Evolutionary conservation across 495 filamentous ascomycete genomes (phyloP), one percentile per base, ranked within the genome.

Genomic region (Daldinia vernicosa): DNA sequence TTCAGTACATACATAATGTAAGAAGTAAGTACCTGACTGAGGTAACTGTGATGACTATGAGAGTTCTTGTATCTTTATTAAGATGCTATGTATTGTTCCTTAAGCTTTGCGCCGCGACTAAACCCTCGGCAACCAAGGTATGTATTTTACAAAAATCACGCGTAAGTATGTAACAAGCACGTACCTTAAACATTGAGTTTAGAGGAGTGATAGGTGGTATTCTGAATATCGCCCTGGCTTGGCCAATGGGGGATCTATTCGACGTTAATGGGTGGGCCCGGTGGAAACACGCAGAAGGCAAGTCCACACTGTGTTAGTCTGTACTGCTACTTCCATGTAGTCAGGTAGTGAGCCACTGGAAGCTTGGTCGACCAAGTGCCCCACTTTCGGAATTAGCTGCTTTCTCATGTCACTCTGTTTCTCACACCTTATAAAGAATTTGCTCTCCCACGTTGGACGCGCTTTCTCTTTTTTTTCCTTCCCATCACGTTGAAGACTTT

Each of bases 401-500:
- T 30, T 64, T 72, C 65, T 64, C 64, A 61, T 64, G 60, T 75
- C 52, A 62, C 67, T 68, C 63, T 73, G 68, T 70, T 66, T 67
- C 65, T 63, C 61, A 40, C 37, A 53, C 60, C 66, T 76, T 77
- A 74, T 74, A 77, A 77, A 74, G 74, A 72, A 72, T 65, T 63
- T 56, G 61, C 60, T 74, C 70, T 68, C 74, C 73, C 74, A 74
- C 69, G 57, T 61, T 66, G 65, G 71, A 75, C 72, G 74, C 77
- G 69, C 61, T 73, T 75, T 65, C 50, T 54, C 65, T 67, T 76
- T 71, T 76, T 71, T 66, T 63, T 60, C 67, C 70, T 63, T 65
- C 69, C 66, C 77, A 75, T 74, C 76, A 72, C 74, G 76, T 79
- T 71, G 74, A 73, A 74, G 75, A 75, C 72, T 75, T 75, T 76